Evolutionary conservation across 164 flowering plant species (phyloP).

Genomic region (Protea cynaroides): DNA sequence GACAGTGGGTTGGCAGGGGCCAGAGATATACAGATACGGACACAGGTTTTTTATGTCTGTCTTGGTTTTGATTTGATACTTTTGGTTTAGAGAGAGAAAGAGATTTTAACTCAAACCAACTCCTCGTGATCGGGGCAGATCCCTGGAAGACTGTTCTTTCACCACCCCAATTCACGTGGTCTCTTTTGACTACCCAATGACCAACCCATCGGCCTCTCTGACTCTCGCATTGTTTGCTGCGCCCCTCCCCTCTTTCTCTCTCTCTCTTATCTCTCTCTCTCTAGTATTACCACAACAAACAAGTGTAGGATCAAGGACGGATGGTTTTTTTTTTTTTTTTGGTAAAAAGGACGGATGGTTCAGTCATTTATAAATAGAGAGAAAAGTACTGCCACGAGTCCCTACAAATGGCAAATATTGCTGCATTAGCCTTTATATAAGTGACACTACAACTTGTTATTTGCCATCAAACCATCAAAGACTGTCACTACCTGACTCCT

Average conservation of each 20-base stretch:
- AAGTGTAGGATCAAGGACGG: too few species aligned
- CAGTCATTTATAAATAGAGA: not conserved
- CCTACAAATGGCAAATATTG: too few species aligned
- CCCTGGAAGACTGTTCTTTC: conserved; percentile 49
- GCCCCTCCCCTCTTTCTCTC: not conserved
- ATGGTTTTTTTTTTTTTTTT: too few species aligned
- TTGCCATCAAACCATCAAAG: not conserved
- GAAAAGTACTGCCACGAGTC: not conserved
- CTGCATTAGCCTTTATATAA: not conserved
- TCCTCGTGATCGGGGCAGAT: conserved; percentile 72
- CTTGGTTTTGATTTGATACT: not conserved
- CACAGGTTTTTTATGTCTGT: conserved; percentile 30
- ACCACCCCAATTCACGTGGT: conserved; percentile 48
- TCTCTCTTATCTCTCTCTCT: conserved; percentile 2
- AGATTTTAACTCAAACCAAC: conserved; percentile 17
- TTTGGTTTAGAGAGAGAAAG: too few species aligned
- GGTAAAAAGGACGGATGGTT: too few species aligned
- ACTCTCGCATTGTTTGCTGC: conserved; percentile 9
- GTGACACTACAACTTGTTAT: not conserved
- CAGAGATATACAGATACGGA: conserved; percentile 40
- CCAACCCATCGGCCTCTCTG: conserved; percentile 17
- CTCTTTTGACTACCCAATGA: conserved; percentile 48
- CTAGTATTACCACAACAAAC: not conserved
- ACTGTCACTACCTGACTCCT: too few species aligned
- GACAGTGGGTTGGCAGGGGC: conserved; percentile 25